Percentiles rank a stretch among this genome's conserved stretches.
phyloP scores from a whole-genome alignment of 495 filamentous ascomycete species.

The Articulospora tetracladia region DNA sequence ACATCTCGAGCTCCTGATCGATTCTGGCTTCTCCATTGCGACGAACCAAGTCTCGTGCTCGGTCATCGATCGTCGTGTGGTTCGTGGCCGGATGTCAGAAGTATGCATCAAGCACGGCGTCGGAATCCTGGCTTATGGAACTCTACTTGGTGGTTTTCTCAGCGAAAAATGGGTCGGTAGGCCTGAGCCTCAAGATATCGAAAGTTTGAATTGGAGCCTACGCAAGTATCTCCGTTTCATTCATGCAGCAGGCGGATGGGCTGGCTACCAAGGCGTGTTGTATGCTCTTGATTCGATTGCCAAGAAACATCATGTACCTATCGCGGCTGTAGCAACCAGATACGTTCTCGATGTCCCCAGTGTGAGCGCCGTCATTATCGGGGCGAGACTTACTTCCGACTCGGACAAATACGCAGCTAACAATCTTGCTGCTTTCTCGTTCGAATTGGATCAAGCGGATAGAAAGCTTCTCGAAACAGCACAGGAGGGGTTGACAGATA shows the following conservation, averaged over 20 bases:
- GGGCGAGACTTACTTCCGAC: background rate
- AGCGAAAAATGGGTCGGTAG: background rate
- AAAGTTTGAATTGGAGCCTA: background rate
- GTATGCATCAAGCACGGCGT: background rate
- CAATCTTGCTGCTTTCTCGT: background rate
- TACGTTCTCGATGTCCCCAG: background rate
- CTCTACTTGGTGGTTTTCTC: background rate
- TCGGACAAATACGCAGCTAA: background rate
- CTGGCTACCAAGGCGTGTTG: background rate
- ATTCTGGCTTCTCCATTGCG: background rate
- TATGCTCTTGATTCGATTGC: background rate
- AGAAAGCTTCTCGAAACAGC: background rate
- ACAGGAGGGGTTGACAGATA: background rate
- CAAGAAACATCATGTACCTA: background rate
- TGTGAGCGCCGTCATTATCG: background rate
- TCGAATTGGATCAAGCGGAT: background rate
- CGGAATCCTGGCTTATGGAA: background rate
- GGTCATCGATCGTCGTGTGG: background rate
- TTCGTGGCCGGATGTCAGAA: background rate
- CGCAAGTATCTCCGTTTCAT: background rate
- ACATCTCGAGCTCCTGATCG: background rate
- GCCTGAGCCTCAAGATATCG: background rate
- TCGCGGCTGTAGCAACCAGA: background rate
- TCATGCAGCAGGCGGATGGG: background rate
- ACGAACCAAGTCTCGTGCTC: background rate